phyloP scores from a whole-genome alignment of 1,139 yeast species.

The Pichia sp. region DNA sequence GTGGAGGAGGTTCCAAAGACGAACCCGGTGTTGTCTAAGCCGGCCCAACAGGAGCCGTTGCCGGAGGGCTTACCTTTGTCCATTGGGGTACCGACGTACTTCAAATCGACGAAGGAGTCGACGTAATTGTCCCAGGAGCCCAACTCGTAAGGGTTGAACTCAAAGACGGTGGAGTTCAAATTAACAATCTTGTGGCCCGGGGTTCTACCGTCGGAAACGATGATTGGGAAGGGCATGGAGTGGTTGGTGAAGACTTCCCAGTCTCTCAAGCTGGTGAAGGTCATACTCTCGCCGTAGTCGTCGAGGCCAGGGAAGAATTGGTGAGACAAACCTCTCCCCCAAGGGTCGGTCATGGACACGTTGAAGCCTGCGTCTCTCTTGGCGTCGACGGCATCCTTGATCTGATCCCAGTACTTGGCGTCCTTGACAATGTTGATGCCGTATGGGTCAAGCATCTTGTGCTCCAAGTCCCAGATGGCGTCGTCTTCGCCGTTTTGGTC shows the following conservation, averaged over 20 bases:
- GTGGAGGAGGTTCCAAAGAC: constrained; percentile 76
- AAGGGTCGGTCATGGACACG: constrained; percentile 76
- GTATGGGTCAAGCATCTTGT: constrained; percentile 62
- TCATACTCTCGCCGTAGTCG: constrained; percentile 57
- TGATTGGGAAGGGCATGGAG: constrained; percentile 79
- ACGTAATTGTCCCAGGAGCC: constrained; percentile 88
- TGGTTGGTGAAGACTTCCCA: constrained; percentile 50
- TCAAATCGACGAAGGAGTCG: constrained; percentile 59
- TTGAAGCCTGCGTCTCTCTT: constrained; percentile 77
- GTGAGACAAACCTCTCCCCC: constrained; percentile 84
- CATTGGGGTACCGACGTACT: constrained; percentile 70
- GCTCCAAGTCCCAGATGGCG: constrained; percentile 64
- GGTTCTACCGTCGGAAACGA: constrained; percentile 73
- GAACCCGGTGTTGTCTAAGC: constrained; percentile 76
- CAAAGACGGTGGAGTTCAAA: constrained; percentile 70
- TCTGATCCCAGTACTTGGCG: constrained; percentile 49
- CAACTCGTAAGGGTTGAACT: constrained; percentile 75
- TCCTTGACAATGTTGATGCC: constrained; percentile 63
- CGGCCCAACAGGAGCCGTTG: constrained; percentile 49
- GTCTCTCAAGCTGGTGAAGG: constrained; percentile 60
- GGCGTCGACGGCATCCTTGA: constrained; percentile 49
- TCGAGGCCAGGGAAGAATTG: constrained; percentile 61
- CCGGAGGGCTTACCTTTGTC: constrained; percentile 48
- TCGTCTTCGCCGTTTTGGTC: constrained; percentile 39
- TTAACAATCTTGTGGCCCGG: constrained; percentile 57